Base-by-base conservation (phyloP, 331 rosid genomes). In the Malus hybrid region DNA sequence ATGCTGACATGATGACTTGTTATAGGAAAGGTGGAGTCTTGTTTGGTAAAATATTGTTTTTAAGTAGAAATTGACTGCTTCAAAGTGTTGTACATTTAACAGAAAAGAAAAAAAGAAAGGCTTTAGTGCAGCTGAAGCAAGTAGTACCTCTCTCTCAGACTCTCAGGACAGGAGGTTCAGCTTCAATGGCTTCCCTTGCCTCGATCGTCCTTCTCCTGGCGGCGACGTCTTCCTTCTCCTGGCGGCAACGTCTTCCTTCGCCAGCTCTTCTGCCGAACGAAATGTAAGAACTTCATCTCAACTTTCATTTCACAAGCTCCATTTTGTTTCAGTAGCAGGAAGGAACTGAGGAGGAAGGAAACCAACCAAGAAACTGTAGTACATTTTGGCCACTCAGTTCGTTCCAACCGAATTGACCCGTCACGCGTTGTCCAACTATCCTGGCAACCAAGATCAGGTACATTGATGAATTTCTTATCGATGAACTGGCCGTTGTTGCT, bases 371-470 rank as follows among this genome's bases (percentile, higher is more conserved):
- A 68, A 60, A 81, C 57, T 59, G 10, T 56, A 15, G 9, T 72
- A 29, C 29, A 62, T 42, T 62, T 78, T 77, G 76, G 74, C 20
- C 69, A 70, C 74, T 20, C 71, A 7, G 63, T 67, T 72, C 76
- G 59, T 57, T 63, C 83, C 48, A 64, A 79, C 78, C 70, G 81
- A 76, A 77, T 93, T 79, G 89, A 87, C 69, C 98, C 97, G 12
- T 86, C 93, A 31, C 86, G 81, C 76, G 96, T 85, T 86, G 87
- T 89, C 54, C 98, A 89, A 78, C 85, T 90, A 86, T 90, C 96
- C 67, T 93, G 96, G 97, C 92, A 75, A 84, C 98, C 98, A 93
- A 90, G 97, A 95, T 93, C 96, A 89, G 97, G 96, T 90, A 90
- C 78, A 79, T 52, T 63, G 71, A 48, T 64, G 78, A 67, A 70